phyloP scores from a whole-genome alignment of 1,284 basidiomycete species.

The Boletus albobrunnescens region DNA sequence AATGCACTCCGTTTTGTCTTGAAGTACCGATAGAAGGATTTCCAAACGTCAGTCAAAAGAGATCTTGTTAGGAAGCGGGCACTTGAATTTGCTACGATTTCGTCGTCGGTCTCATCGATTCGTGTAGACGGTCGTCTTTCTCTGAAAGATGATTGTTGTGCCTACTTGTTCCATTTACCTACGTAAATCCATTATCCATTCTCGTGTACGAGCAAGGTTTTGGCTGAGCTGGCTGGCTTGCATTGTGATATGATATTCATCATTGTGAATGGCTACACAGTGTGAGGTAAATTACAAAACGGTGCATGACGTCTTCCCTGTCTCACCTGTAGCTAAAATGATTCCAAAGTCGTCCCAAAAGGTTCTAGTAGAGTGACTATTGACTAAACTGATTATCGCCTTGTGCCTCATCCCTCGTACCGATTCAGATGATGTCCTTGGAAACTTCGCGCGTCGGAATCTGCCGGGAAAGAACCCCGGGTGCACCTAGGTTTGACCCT shows the following conservation, averaged over 20 bases:
- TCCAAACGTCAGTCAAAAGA: too few species aligned
- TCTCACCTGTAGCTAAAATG: background rate
- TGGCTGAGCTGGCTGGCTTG: too few species aligned
- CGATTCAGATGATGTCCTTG: constrained; percentile 4
- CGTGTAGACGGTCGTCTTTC: background rate
- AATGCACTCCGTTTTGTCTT: background rate
- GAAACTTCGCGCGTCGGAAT: too few species aligned
- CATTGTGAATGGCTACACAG: background rate
- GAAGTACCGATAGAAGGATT: background rate
- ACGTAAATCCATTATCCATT: background rate
- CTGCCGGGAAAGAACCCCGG: too few species aligned
- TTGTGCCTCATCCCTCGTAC: background rate
- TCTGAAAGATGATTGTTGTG: background rate
- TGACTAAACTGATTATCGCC: background rate
- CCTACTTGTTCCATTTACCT: background rate
- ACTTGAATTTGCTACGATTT: background rate
- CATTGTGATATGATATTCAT: too few species aligned
- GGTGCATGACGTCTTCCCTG: background rate
- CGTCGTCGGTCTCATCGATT: background rate
- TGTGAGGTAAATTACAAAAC: too few species aligned
- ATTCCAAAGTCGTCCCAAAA: too few species aligned
- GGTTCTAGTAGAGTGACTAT: too few species aligned
- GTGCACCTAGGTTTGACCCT: too few species aligned
- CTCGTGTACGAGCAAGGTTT: too few species aligned
- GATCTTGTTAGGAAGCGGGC: too few species aligned